Conservation (phyloP, 169 alveolate genomes). For the Babesia sp. region DNA sequence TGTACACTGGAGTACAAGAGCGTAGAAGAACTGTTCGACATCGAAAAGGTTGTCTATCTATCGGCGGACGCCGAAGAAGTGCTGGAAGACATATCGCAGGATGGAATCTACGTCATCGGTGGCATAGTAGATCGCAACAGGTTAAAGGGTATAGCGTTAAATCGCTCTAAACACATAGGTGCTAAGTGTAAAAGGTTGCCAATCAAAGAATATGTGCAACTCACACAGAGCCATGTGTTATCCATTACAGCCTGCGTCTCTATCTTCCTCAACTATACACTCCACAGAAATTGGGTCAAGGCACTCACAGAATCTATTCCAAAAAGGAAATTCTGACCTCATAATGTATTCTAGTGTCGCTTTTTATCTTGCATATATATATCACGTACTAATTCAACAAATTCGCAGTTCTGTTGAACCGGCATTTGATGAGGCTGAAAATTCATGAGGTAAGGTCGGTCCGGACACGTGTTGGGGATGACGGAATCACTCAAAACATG, state of each 20-base stretch:
- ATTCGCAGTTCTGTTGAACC: too few relatives aligned
- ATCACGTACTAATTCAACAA: too few relatives aligned
- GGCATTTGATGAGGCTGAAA: too few relatives aligned
- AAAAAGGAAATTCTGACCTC: slow-evolving; percentile 44
- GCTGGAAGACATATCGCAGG: slow-evolving; percentile 34
- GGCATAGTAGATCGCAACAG: slow-evolving; percentile 78
- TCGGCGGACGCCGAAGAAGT: slow-evolving; percentile 64
- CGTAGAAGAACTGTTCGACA: slow-evolving; percentile 30
- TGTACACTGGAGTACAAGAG: slow-evolving; percentile 37
- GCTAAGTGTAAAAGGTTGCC: slow-evolving; percentile 65
- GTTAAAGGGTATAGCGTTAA: slow-evolving; percentile 56
- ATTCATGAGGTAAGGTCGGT: too few relatives aligned
- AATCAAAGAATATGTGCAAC: slow-evolving; percentile 55
- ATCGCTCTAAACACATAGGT: slow-evolving; percentile 47
- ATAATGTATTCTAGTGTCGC: background rate
- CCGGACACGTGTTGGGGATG: too few relatives aligned
- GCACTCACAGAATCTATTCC: slow-evolving; percentile 63
- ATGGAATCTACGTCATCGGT: slow-evolving; percentile 69
- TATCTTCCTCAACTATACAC: slow-evolving; percentile 47
- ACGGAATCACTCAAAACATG: too few relatives aligned
- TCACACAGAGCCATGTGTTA: slow-evolving; percentile 64
- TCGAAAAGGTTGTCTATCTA: slow-evolving; percentile 15
- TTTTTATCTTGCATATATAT: slow-evolving; percentile 1
- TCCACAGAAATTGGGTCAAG: slow-evolving; percentile 47
- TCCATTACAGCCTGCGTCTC: slow-evolving; percentile 62